These are phyloP conservation scores for Euphorbia pulcherrima DNA, from an alignment of 345 rosid species.

Conservation along the genomic window DNA sequence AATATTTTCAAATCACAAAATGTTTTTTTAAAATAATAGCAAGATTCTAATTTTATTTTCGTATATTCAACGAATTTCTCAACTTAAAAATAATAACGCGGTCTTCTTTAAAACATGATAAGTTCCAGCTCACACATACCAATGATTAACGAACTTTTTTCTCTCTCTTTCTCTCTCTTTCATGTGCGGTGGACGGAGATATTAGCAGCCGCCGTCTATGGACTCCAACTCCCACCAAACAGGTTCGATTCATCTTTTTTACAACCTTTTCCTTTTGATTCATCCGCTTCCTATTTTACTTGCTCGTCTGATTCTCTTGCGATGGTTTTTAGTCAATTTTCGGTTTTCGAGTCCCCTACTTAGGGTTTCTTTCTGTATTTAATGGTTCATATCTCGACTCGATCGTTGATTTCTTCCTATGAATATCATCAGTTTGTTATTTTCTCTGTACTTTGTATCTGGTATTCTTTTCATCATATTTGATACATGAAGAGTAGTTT, in stretches of 20 bases:
- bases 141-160: not conserved
- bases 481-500: not conserved
- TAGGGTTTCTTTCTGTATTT: conserved; percentile 4
- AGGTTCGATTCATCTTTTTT: conserved; percentile 30
- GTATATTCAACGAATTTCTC: not conserved
- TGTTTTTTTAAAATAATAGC: too few relatives aligned
- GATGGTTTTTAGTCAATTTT: not conserved
- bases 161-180: not conserved
- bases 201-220: conserved; percentile 33
- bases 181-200: conserved; percentile 26
- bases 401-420: not conserved
- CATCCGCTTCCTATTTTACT: not conserved
- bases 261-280: not conserved
- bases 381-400: not conserved
- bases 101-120: too few relatives aligned
- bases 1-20: too few relatives aligned
- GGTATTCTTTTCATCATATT: not conserved
- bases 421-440: not conserved
- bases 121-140: not conserved
- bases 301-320: too few relatives aligned
- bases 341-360: too few relatives aligned
- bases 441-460: not conserved
- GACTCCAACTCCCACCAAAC: conserved; percentile 42
- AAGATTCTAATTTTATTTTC: too few relatives aligned
- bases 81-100: not conserved